These are phyloP conservation scores for Saccharomycopsis crataegensis DNA, from an alignment of 1,139 yeast genomes.

Conservation along the genomic window DNA sequence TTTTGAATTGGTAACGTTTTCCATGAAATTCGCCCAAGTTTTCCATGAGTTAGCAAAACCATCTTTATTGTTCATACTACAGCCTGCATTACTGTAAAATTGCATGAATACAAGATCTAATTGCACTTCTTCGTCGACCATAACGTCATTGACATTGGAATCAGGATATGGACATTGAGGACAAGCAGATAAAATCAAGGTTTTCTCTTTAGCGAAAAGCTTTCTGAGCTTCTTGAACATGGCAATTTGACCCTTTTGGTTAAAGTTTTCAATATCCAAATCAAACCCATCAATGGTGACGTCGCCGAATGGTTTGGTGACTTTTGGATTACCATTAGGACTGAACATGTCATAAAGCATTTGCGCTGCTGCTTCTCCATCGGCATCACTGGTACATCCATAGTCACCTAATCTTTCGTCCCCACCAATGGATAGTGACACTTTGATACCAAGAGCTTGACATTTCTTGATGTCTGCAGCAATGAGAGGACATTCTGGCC, in stretches of 20 bases:
- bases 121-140: slow-evolving; percentile 25
- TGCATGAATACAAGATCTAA: slow-evolving; percentile 12
- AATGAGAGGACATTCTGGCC: slow-evolving; percentile 28
- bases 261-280: slow-evolving; percentile 22
- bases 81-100: slow-evolving; percentile 10
- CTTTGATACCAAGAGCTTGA: slow-evolving; percentile 55
- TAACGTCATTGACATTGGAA: slow-evolving; percentile 64
- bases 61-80: neutral
- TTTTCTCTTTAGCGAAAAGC: slow-evolving; percentile 32
- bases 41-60: slow-evolving; percentile 6
- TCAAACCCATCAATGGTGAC: slow-evolving; percentile 18
- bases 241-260: slow-evolving; percentile 51
- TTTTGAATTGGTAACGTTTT: neutral
- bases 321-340: slow-evolving; percentile 39
- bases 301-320: slow-evolving; percentile 32
- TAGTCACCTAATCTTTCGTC: slow-evolving; percentile 60
- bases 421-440: slow-evolving; percentile 68
- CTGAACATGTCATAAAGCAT: slow-evolving; percentile 43
- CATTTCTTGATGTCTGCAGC: slow-evolving; percentile 67
- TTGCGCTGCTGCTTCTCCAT: slow-evolving; percentile 41
- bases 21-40: slow-evolving; percentile 9
- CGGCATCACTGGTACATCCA: slow-evolving; percentile 37
- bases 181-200: slow-evolving; percentile 80
- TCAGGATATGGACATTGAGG: slow-evolving; percentile 97
- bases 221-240: slow-evolving; percentile 53